A percentile compares a stretch with the other conserved stretches of the same genome.
Evolutionary conservation across 1,284 basidiomycete species (phyloP).

Genomic region (Cryptococcus sp.): DNA sequence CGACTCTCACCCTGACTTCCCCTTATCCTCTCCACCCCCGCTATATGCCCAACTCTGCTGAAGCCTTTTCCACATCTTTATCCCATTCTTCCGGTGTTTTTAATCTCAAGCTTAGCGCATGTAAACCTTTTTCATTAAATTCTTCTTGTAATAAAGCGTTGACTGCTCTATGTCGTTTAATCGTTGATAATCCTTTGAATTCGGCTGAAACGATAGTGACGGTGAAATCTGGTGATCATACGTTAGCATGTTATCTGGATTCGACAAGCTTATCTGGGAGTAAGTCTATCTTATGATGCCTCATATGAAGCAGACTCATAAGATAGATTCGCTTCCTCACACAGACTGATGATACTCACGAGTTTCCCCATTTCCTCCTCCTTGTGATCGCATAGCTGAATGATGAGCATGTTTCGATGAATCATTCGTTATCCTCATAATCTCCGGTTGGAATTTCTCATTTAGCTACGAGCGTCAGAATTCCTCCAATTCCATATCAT

Average conservation of each 20-base stretch:
- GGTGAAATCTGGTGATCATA: constrained; percentile 39
- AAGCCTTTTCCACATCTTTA: constrained; percentile 17
- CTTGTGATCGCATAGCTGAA: constrained; percentile 42
- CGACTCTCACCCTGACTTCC: too few species aligned
- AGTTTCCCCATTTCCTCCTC: constrained; percentile 46
- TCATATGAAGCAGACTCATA: neutral
- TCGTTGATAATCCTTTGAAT: constrained; percentile 41
- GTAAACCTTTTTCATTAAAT: constrained; percentile 40
- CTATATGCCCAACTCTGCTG: neutral
- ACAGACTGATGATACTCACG: constrained; percentile 36
- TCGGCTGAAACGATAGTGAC: constrained; percentile 42
- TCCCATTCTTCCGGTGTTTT: constrained; percentile 48
- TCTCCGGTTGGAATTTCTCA: constrained; percentile 29
- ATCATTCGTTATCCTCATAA: constrained; percentile 45
- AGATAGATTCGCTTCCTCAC: neutral
- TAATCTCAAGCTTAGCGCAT: constrained; percentile 45
- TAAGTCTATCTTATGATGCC: neutral
- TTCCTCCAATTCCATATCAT: too few species aligned
- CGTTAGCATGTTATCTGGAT: neutral
- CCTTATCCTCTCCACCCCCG: neutral
- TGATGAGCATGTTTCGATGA: constrained; percentile 47
- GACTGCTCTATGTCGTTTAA: constrained; percentile 47
- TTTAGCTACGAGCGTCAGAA: neutral
- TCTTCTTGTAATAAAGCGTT: constrained; percentile 46
- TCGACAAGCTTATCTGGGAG: too few species aligned